These are phyloP conservation scores for Aspergillus amoenus DNA, from an alignment of 2,329 filamentous ascomycete genomes.

Conservation along the genomic window DNA sequence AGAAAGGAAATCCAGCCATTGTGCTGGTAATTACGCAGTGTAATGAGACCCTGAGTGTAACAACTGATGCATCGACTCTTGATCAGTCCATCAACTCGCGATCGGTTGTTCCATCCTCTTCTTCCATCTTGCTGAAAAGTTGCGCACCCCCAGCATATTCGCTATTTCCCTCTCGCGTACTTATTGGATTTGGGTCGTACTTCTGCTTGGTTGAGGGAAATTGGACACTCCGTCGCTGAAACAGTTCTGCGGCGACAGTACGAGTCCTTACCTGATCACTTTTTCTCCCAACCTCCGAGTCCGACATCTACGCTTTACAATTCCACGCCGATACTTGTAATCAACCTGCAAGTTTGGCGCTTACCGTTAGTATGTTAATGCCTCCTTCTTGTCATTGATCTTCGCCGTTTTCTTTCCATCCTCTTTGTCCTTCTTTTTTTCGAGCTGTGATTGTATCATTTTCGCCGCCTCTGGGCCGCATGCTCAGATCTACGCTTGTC, in stretches of 20 bases:
- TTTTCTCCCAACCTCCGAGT: conserved; percentile 8
- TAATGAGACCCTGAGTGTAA: conserved; percentile 12
- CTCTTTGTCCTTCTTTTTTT: conserved; percentile 12
- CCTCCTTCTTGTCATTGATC: not conserved
- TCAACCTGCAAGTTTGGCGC: not conserved
- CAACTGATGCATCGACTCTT: conserved; percentile 14
- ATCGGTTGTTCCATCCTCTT: not conserved
- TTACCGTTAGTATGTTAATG: not conserved
- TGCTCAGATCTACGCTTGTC: conserved; percentile 38
- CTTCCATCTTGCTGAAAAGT: not conserved
- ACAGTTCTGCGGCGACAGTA: not conserved
- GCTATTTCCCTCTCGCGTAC: not conserved
- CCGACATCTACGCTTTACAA: not conserved
- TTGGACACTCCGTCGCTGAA: conserved; percentile 1
- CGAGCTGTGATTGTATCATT: conserved; percentile 10
- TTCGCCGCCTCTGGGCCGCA: conserved; percentile 21
- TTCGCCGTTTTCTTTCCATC: not conserved
- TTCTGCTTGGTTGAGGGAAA: not conserved
- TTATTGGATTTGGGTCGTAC: not conserved
- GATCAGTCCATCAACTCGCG: conserved; percentile 9
- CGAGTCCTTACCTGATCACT: conserved; percentile 5
- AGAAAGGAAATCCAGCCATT: conserved; percentile 12
- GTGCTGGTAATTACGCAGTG: conserved; percentile 29
- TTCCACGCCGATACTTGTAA: not conserved
- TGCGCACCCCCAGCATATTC: not conserved